Percentiles rank a stretch among this genome's conserved stretches.
Conservation (phyloP, 805 yeast genomes). For the Pichia deserticola region DNA sequence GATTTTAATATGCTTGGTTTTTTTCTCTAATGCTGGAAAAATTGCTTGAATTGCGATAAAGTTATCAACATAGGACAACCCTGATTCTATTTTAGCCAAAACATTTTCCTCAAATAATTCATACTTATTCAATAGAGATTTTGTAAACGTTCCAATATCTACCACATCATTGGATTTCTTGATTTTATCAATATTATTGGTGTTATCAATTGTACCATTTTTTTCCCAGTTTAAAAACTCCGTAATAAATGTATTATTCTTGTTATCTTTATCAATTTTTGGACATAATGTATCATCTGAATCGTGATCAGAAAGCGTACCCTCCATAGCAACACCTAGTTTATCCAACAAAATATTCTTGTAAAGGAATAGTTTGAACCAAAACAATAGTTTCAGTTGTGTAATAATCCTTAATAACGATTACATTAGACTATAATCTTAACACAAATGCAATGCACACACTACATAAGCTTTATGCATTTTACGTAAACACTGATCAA, state of each 20-base stretch:
- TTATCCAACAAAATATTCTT: too few species aligned
- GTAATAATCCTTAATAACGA: too few species aligned
- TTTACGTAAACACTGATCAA: too few species aligned
- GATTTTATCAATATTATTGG: too few species aligned
- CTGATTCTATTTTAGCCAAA: constrained; percentile 17
- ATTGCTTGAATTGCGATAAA: constrained; percentile 23
- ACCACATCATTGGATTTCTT: too few species aligned
- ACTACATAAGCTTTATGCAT: too few species aligned
- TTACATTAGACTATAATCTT: too few species aligned
- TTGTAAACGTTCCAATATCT: too few species aligned
- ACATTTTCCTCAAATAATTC: constrained; percentile 14
- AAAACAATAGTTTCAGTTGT: too few species aligned
- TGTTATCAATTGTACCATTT: too few species aligned
- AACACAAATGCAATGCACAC: too few species aligned
- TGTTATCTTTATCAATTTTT: neutral
- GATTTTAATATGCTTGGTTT: neutral
- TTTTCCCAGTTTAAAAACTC: neutral
- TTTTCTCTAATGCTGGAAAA: constrained; percentile 10
- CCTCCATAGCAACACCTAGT: neutral
- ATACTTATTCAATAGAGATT: constrained; percentile 5
- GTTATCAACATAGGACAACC: constrained; percentile 24
- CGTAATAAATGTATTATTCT: neutral
- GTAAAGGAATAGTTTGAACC: too few species aligned
- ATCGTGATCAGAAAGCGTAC: neutral
- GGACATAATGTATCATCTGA: neutral